Conservation (phyloP, 1,139 yeast species). For the Spencermartinsiella ligniputridi region DNA sequence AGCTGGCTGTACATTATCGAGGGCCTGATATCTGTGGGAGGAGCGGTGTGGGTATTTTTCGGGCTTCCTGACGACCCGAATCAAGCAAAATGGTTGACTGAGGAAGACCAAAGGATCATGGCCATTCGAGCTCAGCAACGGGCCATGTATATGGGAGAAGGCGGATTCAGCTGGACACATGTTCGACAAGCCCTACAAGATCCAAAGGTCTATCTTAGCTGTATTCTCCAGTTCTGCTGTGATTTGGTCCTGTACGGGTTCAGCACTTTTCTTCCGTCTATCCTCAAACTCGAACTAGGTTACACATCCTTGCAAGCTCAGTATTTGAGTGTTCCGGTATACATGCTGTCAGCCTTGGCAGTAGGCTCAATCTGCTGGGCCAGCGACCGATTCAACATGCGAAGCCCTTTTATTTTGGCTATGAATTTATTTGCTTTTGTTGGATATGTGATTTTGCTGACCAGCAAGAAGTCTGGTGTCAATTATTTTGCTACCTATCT, state of each 20-base stretch:
- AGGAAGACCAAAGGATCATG: conserved; percentile 23
- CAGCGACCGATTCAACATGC: conserved; percentile 19
- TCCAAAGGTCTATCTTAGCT: conserved; percentile 12
- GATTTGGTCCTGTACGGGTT: conserved; percentile 23
- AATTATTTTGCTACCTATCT: conserved; percentile 29
- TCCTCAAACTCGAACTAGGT: conserved; percentile 28
- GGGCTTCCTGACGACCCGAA: conserved; percentile 43
- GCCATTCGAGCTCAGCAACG: conserved; percentile 18
- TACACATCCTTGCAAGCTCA: conserved; percentile 26
- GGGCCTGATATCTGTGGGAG: conserved; percentile 33
- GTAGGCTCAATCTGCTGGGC: conserved; percentile 16
- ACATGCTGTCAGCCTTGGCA: conserved; percentile 19
- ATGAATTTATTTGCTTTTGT: conserved; percentile 27
- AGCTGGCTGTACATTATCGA: conserved; percentile 37
- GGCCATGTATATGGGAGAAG: conserved; percentile 18
- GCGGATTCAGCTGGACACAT: conserved; percentile 13
- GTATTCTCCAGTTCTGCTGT: conserved; percentile 22
- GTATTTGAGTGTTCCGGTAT: conserved; percentile 30
- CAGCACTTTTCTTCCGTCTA: conserved; percentile 24
- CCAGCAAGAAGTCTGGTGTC: too few relatives aligned
- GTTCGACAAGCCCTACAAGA: conserved; percentile 14
- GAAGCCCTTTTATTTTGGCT: conserved; percentile 23
- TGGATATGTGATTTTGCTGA: conserved; percentile 16
- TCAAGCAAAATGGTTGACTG: conserved; percentile 30
- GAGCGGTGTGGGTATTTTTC: conserved; percentile 29